Conservation (phyloP, 306 rosid genomes). For the Cucumis melo region DNA sequence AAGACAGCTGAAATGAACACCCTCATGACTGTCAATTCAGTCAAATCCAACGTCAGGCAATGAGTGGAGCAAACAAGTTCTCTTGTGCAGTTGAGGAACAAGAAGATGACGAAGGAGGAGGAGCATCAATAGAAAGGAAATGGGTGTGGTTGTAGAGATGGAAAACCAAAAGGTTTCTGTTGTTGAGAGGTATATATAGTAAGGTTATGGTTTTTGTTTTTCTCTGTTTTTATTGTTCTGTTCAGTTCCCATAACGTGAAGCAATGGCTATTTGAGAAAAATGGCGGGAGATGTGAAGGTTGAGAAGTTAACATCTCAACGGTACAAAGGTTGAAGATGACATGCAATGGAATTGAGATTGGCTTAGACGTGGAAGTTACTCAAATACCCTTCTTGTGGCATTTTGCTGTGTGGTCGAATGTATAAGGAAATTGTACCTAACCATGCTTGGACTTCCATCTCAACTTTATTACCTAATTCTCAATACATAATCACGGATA, state of each 20-base stretch:
- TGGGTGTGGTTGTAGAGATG: constrained; percentile 10
- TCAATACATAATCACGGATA: neutral
- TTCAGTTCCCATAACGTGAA: constrained; percentile 58
- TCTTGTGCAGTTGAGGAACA: neutral
- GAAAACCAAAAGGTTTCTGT: constrained; percentile 46
- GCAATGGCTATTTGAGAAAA: constrained; percentile 35
- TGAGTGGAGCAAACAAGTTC: neutral
- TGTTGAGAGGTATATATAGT: constrained; percentile 7
- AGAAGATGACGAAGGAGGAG: neutral
- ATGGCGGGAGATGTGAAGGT: constrained; percentile 17
- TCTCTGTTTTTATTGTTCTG: constrained; percentile 12
- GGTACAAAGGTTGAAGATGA: constrained; percentile 23
- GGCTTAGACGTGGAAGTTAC: constrained; percentile 16
- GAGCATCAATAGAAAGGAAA: constrained; percentile 2
- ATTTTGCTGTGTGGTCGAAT: neutral
- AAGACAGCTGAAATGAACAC: constrained; percentile 27
- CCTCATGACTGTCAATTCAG: constrained; percentile 29
- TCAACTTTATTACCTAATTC: neutral
- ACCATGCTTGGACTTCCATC: neutral
- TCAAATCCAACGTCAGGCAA: neutral
- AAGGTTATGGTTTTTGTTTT: constrained; percentile 5
- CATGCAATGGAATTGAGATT: constrained; percentile 15
- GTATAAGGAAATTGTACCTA: neutral
- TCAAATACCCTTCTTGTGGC: neutral
- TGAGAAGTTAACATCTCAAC: constrained; percentile 41